Conservation (phyloP, 1,284 basidiomycete genomes). For the Ustilago loliicola region DNA sequence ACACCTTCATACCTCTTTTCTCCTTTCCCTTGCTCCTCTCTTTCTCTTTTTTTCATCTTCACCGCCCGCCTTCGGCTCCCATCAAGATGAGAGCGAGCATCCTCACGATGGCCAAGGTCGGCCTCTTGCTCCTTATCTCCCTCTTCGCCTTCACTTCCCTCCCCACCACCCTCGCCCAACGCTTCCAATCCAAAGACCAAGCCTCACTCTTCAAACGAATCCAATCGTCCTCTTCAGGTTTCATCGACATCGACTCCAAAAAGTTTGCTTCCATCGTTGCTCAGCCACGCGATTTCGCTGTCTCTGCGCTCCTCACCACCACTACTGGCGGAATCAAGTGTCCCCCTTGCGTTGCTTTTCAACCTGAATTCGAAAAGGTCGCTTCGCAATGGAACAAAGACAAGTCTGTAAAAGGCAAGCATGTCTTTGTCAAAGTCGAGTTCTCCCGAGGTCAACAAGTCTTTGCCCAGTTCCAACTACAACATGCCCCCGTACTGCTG, state of each 20-base stretch:
- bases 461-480: constrained; percentile 56
- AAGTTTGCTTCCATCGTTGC: constrained; percentile 27
- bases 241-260: constrained; percentile 39
- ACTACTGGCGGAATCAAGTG: constrained; percentile 53
- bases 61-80: neutral
- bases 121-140: constrained; percentile 22
- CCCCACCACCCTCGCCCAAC: constrained; percentile 14
- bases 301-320: constrained; percentile 57
- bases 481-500: constrained; percentile 59
- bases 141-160: constrained; percentile 22
- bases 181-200: constrained; percentile 25
- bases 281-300: constrained; percentile 47
- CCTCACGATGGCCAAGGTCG: constrained; percentile 14
- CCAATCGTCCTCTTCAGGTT: constrained; percentile 30
- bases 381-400: constrained; percentile 53
- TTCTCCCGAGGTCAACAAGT: constrained; percentile 49
- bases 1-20: neutral
- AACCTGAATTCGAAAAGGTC: constrained; percentile 58
- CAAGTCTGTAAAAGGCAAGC: constrained; percentile 32
- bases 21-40: neutral
- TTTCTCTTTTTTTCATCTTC: neutral
- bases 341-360: constrained; percentile 55
- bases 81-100: constrained; percentile 22
- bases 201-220: constrained; percentile 28
- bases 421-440: constrained; percentile 61